Conservation (phyloP, 1,284 basidiomycete species). For the Grifola frondosa region DNA sequence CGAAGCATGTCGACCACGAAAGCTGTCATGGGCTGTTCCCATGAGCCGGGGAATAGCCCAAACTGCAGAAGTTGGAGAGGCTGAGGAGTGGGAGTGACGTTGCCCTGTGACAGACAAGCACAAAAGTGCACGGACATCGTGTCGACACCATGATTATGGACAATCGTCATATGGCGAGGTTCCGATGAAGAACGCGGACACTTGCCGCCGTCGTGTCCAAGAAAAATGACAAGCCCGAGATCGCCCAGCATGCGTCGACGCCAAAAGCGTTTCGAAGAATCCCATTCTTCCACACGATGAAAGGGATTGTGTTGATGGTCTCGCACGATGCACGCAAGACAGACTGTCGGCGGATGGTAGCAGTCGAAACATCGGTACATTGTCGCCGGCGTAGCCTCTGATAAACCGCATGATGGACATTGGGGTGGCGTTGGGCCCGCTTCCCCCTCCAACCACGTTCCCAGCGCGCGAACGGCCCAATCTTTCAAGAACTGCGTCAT, state of each 20-base stretch:
- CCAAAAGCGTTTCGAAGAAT: slow-evolving; percentile 1
- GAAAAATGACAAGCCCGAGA: not conserved
- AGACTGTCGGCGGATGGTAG: not conserved
- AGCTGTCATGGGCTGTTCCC: slow-evolving; percentile 13
- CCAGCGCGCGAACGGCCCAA: too few species aligned
- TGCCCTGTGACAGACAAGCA: not conserved
- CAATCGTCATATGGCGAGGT: not conserved
- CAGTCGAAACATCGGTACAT: slow-evolving; percentile 13
- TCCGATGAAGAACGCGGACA: not conserved
- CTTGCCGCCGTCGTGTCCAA: not conserved
- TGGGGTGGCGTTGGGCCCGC: too few species aligned
- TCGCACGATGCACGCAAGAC: not conserved
- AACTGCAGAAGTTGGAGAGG: slow-evolving; percentile 13
- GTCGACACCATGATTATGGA: slow-evolving; percentile 7
- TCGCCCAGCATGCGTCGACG: not conserved
- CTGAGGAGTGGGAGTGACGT: not conserved
- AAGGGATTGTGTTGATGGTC: slow-evolving; percentile 7
- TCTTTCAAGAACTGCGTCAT: too few species aligned
- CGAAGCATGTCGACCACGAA: slow-evolving; percentile 12
- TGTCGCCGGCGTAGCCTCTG: too few species aligned
- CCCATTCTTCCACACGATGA: slow-evolving; percentile 10
- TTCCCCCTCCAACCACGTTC: too few species aligned
- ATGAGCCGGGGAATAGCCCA: slow-evolving; percentile 19
- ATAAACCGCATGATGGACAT: too few species aligned
- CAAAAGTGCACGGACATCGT: slow-evolving; percentile 1